Percentiles rank a stretch among this genome's conserved stretches.
Evolutionary conservation across 805 yeast species (phyloP).

Genomic region (Wickerhamiella vanderwaltii): DNA sequence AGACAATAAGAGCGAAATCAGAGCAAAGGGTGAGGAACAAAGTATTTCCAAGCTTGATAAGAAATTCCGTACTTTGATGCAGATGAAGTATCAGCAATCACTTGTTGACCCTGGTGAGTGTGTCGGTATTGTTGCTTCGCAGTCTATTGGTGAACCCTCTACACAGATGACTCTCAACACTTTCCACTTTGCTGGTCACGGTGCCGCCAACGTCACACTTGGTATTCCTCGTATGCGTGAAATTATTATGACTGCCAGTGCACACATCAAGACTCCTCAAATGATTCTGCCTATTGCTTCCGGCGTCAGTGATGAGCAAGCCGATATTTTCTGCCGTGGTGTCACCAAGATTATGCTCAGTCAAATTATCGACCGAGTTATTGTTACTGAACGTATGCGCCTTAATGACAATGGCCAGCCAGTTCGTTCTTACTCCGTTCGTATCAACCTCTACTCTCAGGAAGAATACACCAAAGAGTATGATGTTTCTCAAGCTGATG

Average conservation of each 20-base stretch:
- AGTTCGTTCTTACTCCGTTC: conserved; percentile 62
- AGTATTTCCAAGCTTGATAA: conserved; percentile 46
- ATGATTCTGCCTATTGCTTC: conserved; percentile 80
- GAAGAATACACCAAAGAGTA: conserved; percentile 77
- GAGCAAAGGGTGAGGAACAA: conserved; percentile 28
- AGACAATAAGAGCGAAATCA: conserved; percentile 35
- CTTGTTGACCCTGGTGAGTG: conserved; percentile 93
- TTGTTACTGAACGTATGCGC: conserved; percentile 82
- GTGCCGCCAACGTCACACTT: conserved; percentile 98
- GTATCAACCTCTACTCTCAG: conserved; percentile 60
- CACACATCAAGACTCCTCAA: conserved; percentile 94
- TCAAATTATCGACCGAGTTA: conserved; percentile 75
- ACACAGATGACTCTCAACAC: conserved; percentile 98
- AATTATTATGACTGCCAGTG: conserved; percentile 97
- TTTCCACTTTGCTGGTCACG: conserved; percentile 99
- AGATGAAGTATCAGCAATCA: conserved; percentile 94
- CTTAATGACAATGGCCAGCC: conserved; percentile 35
- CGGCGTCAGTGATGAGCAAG: conserved; percentile 74
- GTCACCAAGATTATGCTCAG: conserved; percentile 74
- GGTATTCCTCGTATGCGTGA: conserved; percentile 99
- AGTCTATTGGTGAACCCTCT: conserved; percentile 97
- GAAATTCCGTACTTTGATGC: conserved; percentile 94
- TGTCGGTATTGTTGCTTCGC: conserved; percentile 96
- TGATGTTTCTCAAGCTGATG: conserved; percentile 68
- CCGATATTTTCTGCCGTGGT: conserved; percentile 86